Percentiles rank a stretch among this genome's conserved stretches.
Evolutionary conservation across 257 asterid genomes (phyloP).

Genomic region (Lithospermum erythrorhizon): DNA sequence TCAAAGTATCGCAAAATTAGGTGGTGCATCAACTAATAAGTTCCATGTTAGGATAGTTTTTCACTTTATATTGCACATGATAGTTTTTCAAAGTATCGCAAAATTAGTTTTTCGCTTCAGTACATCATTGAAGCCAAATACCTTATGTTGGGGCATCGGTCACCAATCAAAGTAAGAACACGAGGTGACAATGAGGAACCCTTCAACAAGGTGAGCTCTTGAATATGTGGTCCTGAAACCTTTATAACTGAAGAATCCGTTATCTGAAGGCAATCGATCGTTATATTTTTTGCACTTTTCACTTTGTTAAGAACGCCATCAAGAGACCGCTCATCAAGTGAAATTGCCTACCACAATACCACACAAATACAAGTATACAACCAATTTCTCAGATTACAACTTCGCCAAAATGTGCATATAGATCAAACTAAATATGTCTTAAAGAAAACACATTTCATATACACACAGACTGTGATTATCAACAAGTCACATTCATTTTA

Average conservation of each 20-base stretch:
- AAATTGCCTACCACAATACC: slow-evolving; percentile 42
- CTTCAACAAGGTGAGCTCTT: slow-evolving; percentile 59
- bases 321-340: slow-evolving; percentile 39
- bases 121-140: slow-evolving; percentile 5
- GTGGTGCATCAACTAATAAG: not conserved
- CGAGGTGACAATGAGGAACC: slow-evolving; percentile 35
- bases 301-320: slow-evolving; percentile 27
- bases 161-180: slow-evolving; percentile 37
- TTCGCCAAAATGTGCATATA: not conserved
- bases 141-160: slow-evolving; percentile 63
- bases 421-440: not conserved
- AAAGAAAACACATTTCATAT: too few relatives aligned
- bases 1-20: not conserved
- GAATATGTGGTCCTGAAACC: slow-evolving; percentile 38
- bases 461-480: not conserved
- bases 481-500: not conserved
- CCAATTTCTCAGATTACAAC: not conserved
- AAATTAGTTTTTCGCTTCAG: too few relatives aligned
- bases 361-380: slow-evolving; percentile 2
- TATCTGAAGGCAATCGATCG: slow-evolving; percentile 55
- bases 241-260: slow-evolving; percentile 28
- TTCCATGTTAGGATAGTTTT: not conserved
- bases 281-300: slow-evolving; percentile 29
- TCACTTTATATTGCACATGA: not conserved
- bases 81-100: too few relatives aligned